Evolutionary conservation across 768 basidiomycete species (phyloP), one percentile per base, ranked within the genome.

Genomic region (Tulasnella sp.): DNA sequence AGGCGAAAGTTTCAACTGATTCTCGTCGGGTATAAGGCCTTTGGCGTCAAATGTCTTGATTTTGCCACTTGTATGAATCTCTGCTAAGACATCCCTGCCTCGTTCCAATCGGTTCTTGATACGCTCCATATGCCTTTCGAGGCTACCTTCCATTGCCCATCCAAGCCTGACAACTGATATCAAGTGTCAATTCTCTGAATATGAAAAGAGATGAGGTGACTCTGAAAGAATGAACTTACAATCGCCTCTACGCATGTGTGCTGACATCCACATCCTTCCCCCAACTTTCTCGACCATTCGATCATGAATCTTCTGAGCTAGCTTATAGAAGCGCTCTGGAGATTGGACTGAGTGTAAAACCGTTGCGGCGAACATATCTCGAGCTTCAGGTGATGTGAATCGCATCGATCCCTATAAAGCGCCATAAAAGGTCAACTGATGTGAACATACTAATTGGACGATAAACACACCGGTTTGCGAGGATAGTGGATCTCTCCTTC

Each of bases 401-500:
- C 62, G 58, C 48, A 69, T 55, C 20, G 61, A 43, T 15, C 62
- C 67, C 66, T 68, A n/a, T n/a, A 54, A 12, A 31, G 22, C 15
- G 15, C n/a, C 8, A 35, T 13, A 4, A 7, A 2, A n/a, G n/a
- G n/a, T 6, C 19, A n/a, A 1, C 28, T 3, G 2, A 42, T 10
- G 8, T 7, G 2, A n/a, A 42, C 2, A 13, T 31, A 22, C 16
- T 1, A 41, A 45, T 31, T 28, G 13, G 15, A n/a, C n/a, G n/a
- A n/a, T n/a, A n/a, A 27, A 52, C 27, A 12, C 43, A 29, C 69
- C 3, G 69, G 70, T 47, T 59, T 70, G 47, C 70, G 67, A 24
- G 60, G 49, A 5, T 66, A 58, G 47, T 70, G 70, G 4, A 65
- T 65, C 57, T 71, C 69, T 19, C 71, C 70, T 31, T 60, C 64